Conservation (phyloP, 2,329 filamentous ascomycete species). For the Neofusicoccum kwambonambiense region DNA sequence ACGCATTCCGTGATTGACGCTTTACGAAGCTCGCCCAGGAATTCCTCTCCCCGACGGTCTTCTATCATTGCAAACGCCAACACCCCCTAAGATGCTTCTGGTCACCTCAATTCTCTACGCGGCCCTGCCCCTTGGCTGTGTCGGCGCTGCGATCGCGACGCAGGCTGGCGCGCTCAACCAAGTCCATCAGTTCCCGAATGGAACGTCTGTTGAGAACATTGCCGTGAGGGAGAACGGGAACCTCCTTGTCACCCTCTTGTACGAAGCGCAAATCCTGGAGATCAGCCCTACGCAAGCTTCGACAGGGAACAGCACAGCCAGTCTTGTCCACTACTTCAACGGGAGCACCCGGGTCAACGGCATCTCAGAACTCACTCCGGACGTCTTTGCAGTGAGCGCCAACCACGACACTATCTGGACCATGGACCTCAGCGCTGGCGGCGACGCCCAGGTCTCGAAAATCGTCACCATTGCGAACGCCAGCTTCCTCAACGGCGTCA, state of each 20-base stretch:
- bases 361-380: conserved; percentile 35
- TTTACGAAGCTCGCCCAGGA: no score
- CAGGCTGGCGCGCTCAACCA: no score
- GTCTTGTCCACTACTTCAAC: conserved; percentile 29
- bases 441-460: conserved; percentile 17
- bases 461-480: conserved; percentile 22
- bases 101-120: no score
- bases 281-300: conserved; percentile 28
- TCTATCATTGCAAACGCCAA: no score
- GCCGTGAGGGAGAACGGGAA: conserved; percentile 37
- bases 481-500: conserved; percentile 27
- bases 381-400: conserved; percentile 34
- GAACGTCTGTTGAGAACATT: conserved; percentile 39
- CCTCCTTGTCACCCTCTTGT: conserved; percentile 34
- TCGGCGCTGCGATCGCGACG: no score
- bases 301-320: conserved; percentile 19
- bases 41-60: no score
- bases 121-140: no score
- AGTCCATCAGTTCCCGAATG: conserved; percentile 23
- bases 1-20: no score
- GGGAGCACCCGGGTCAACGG: conserved; percentile 29
- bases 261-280: conserved; percentile 32
- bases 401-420: not conserved
- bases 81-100: no score
- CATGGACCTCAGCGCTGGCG: conserved; percentile 22